Evolutionary conservation across 352 stramenopile genomes (phyloP).

Genomic region (Bremia lactucae): DNA sequence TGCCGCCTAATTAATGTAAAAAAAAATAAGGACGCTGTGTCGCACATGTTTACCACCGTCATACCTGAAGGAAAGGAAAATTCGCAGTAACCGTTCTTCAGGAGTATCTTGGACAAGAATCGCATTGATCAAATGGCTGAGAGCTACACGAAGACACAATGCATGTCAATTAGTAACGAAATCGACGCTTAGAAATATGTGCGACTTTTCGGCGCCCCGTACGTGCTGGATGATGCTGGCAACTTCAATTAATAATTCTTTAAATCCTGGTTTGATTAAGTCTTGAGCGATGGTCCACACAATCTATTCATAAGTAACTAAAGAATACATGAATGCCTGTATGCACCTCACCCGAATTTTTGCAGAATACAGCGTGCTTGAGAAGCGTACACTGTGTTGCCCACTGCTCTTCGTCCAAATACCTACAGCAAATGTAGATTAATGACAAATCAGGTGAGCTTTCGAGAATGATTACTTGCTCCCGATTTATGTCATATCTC

Average conservation of each 20-base stretch:
- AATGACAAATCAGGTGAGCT: no score
- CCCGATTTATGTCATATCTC: no score
- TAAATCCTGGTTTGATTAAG: no score
- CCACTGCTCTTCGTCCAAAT: slow-evolving; percentile 50
- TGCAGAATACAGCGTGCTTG: slow-evolving; percentile 68
- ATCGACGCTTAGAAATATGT: no score
- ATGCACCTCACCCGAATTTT: slow-evolving; percentile 48
- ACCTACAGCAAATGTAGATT: slow-evolving; percentile 19
- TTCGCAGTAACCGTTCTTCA: slow-evolving; percentile 63
- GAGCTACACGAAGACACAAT: no score
- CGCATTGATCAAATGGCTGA: no score
- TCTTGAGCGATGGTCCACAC: no score
- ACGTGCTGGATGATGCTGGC: no score
- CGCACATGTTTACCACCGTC: not conserved
- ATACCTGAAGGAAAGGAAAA: slow-evolving; percentile 67
- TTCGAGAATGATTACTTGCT: slow-evolving; percentile 4
- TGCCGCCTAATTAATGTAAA: slow-evolving; percentile 31
- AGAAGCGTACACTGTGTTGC: slow-evolving; percentile 71
- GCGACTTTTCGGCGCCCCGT: no score
- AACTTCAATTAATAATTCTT: no score
- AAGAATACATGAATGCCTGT: not conserved
- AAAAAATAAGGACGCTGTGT: slow-evolving; percentile 1
- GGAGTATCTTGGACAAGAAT: slow-evolving; percentile 58
- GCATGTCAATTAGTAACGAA: no score
- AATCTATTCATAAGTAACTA: not conserved